Conservation (phyloP, 2,329 filamentous ascomycete species). For the Pyricularia sp. region DNA sequence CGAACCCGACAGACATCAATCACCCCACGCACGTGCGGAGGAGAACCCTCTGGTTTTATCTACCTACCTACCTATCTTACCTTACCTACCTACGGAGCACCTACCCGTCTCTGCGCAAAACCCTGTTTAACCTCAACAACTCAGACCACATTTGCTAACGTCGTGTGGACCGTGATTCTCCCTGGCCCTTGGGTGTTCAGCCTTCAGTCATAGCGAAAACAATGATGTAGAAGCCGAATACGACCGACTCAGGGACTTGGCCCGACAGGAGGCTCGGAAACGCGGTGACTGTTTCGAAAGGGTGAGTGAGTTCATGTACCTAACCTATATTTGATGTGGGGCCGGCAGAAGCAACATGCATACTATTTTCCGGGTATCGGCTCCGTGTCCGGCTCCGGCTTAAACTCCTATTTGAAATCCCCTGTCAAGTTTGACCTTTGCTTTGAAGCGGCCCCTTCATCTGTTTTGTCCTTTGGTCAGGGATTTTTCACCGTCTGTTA, state of each 20-base stretch:
- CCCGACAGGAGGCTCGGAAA: constrained; percentile 70
- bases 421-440: not conserved
- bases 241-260: constrained; percentile 77
- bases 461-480: not conserved
- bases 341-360: not conserved
- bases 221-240: constrained; percentile 74
- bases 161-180: not conserved
- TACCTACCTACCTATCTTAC: not conserved
- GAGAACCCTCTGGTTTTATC: not conserved
- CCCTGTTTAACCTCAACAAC: not conserved
- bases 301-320: constrained; percentile 30
- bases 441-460: not conserved
- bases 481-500: not conserved
- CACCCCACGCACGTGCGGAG: not conserved
- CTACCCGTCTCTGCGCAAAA: too few species aligned
- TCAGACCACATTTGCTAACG: not conserved
- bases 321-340: not conserved
- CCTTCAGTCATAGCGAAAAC: constrained; percentile 65
- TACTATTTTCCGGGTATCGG: not conserved
- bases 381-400: not conserved
- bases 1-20: not conserved
- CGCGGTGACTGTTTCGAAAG: constrained; percentile 68
- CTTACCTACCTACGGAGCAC: too few species aligned
- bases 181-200: constrained; percentile 29
- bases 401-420: not conserved